Evolutionary conservation across 2,329 filamentous ascomycete genomes (phyloP).

Genomic region (Sporothrix variecibatus): DNA sequence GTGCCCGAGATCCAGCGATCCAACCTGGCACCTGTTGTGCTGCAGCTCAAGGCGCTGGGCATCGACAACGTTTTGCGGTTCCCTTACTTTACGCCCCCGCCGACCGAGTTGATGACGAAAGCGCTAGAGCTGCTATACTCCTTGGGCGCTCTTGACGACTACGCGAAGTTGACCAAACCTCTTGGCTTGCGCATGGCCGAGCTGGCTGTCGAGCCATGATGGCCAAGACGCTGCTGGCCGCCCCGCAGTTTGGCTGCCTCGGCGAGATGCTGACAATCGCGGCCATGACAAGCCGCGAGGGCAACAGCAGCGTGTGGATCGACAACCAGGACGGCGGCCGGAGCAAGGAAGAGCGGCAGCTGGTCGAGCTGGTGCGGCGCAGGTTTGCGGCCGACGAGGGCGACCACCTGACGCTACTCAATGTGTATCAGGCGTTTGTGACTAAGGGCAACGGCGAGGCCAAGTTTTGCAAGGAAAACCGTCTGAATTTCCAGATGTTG

Average conservation of each 20-base stretch:
- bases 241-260: slow-evolving; percentile 73
- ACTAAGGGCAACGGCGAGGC: slow-evolving; percentile 79
- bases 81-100: slow-evolving; percentile 82
- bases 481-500: slow-evolving; percentile 84
- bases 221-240: slow-evolving; percentile 79
- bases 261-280: slow-evolving; percentile 88
- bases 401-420: slow-evolving; percentile 88
- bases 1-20: slow-evolving; percentile 90
- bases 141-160: slow-evolving; percentile 81
- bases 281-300: slow-evolving; percentile 87
- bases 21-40: slow-evolving; percentile 81
- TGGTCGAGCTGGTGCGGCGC: slow-evolving; percentile 70
- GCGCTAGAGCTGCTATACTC: slow-evolving; percentile 87
- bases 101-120: slow-evolving; percentile 79
- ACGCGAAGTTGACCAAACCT: slow-evolving; percentile 86
- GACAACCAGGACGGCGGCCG: slow-evolving; percentile 65
- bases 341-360: slow-evolving; percentile 60
- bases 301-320: slow-evolving; percentile 79
- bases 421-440: slow-evolving; percentile 89
- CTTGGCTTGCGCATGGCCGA: slow-evolving; percentile 92
- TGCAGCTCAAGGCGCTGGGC: slow-evolving; percentile 91
- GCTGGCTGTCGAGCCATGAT: slow-evolving; percentile 91
- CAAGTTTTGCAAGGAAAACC: slow-evolving; percentile 84
- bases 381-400: slow-evolving; percentile 92
- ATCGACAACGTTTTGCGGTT: slow-evolving; percentile 94